Evolutionary conservation across 495 filamentous ascomycete genomes (phyloP).

Genomic region (Aspergillus incahuasiensis): DNA sequence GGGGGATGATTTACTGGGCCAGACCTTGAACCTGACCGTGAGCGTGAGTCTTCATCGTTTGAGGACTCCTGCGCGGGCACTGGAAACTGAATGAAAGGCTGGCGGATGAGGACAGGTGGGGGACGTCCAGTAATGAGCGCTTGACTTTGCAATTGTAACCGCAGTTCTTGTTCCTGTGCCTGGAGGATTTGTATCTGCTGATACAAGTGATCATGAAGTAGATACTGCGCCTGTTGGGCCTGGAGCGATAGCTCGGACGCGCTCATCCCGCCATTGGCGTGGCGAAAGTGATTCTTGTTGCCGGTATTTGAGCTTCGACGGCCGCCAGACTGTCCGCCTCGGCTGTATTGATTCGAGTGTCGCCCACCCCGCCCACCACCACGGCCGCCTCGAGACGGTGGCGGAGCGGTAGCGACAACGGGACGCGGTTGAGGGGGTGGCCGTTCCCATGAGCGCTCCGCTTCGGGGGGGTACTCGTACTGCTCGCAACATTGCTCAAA

Average conservation of each 20-base stretch:
- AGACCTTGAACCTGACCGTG: conserved; percentile 40
- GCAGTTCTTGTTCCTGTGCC: conserved; percentile 59
- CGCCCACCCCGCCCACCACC: conserved; percentile 57
- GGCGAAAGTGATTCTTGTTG: conserved; percentile 37
- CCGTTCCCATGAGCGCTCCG: conserved; percentile 72
- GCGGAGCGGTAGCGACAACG: conserved; percentile 50
- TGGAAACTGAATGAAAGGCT: conserved; percentile 43
- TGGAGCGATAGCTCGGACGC: conserved; percentile 41
- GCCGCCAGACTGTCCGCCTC: conserved; percentile 42
- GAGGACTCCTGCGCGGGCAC: conserved; percentile 36
- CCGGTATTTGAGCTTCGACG: conserved; percentile 52
- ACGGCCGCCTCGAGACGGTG: conserved; percentile 44
- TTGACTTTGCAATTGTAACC: conserved; percentile 57
- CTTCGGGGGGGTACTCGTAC: conserved; percentile 79
- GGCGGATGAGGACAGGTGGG: conserved; percentile 44
- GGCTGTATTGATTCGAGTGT: conserved; percentile 42
- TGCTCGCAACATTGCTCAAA: conserved; percentile 77
- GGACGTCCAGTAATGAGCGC: conserved; percentile 48
- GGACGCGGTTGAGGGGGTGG: conserved; percentile 59
- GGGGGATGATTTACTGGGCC: conserved; percentile 46
- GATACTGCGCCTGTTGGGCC: conserved; percentile 47
- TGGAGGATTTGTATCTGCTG: conserved; percentile 63
- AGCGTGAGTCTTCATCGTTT: conserved; percentile 37
- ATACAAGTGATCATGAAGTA: conserved; percentile 55
- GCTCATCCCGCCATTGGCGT: conserved; percentile 28